Conservation (phyloP, 129 eudicot species). For the Artemisia annua region DNA sequence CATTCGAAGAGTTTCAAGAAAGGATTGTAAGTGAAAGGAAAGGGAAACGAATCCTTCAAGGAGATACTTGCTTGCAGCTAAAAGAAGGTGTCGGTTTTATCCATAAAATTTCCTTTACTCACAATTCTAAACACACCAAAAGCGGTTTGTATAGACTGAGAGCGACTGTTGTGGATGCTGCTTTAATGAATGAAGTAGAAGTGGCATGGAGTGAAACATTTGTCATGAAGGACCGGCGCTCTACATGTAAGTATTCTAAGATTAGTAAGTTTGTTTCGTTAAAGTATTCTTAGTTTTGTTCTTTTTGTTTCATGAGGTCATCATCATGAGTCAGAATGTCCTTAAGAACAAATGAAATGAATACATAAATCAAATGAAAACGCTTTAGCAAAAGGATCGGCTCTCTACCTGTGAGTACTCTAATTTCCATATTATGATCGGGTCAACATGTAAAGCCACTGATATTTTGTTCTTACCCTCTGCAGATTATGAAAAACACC, state of each 20-base stretch:
- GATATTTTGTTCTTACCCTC: background rate
- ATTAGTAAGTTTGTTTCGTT: no score
- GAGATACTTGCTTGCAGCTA: conserved; percentile 39
- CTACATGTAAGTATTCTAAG: conserved; percentile 36
- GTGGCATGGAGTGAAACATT: conserved; percentile 64
- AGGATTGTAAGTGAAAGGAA: conserved; percentile 40
- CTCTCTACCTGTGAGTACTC: no score
- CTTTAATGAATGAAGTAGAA: conserved; percentile 29
- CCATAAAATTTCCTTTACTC: conserved; percentile 38
- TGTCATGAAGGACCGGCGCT: conserved; percentile 44
- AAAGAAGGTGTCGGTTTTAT: conserved; percentile 45
- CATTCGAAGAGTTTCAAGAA: conserved; percentile 39
- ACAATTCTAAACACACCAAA: conserved; percentile 34
- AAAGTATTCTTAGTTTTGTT: no score
- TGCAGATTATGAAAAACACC: conserved; percentile 62
- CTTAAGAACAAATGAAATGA: no score
- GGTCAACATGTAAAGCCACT: background rate
- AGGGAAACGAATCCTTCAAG: conserved; percentile 48
- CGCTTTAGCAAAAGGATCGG: no score
- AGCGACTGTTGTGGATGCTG: conserved; percentile 37
- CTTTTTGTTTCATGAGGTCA: no score
- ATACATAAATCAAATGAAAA: no score
- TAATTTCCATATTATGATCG: no score
- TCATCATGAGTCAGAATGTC: no score
- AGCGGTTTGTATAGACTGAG: conserved; percentile 53